These are phyloP conservation scores for Mycena epipterygia DNA, from an alignment of 768 basidiomycete genomes.

Conservation along the genomic window DNA sequence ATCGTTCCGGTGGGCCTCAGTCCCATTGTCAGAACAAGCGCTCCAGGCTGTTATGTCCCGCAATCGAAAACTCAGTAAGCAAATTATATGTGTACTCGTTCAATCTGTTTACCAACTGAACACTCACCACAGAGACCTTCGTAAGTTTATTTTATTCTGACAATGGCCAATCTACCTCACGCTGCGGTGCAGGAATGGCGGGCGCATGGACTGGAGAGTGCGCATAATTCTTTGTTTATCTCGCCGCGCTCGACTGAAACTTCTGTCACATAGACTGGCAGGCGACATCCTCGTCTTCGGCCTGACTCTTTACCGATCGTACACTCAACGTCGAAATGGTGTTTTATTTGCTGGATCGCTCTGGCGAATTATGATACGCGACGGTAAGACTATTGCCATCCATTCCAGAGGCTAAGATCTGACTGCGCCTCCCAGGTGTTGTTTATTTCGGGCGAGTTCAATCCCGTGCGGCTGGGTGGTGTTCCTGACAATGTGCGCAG, in stretches of 20 bases:
- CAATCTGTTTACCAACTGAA: neutral
- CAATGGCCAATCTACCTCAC: neutral
- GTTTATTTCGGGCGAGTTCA: slow-evolving; percentile 8
- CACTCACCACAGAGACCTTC: neutral
- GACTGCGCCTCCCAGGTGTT: neutral
- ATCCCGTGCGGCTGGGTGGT: neutral
- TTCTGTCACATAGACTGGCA: neutral
- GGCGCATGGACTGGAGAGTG: slow-evolving; percentile 1
- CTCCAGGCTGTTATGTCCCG: neutral
- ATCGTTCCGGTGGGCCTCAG: neutral
- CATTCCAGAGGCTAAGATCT: neutral
- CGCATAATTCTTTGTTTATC: neutral
- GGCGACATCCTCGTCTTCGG: neutral
- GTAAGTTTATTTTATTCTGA: neutral
- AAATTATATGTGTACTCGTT: too few species aligned
- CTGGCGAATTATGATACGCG: slow-evolving; percentile 13
- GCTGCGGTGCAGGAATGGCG: neutral
- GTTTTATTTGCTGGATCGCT: neutral
- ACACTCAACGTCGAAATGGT: neutral
- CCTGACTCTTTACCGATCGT: neutral
- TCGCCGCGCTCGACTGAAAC: neutral
- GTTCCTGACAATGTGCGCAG: neutral
- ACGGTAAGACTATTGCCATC: neutral
- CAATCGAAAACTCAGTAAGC: neutral
- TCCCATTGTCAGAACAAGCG: neutral